Percentiles rank a stretch among this genome's conserved stretches.
These are phyloP conservation scores for Phytomonas francai DNA, from an alignment of 208 protist species.

Conservation along the genomic window DNA sequence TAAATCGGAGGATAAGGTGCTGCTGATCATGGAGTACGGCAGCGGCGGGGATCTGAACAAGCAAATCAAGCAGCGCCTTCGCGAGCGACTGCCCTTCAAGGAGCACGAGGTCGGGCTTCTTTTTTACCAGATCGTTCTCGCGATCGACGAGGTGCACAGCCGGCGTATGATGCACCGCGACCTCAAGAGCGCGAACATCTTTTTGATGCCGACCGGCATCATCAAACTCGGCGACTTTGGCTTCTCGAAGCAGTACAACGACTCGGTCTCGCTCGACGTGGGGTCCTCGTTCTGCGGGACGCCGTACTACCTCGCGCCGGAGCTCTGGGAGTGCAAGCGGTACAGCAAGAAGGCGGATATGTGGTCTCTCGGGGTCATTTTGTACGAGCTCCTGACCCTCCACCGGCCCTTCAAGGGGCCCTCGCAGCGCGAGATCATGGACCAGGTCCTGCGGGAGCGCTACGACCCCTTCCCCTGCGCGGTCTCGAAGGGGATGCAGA, in stretches of 20 bases:
- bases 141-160: constrained; percentile 80
- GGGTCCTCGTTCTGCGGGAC: constrained; percentile 81
- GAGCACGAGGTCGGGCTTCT: constrained; percentile 81
- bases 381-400: constrained; percentile 82
- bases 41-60: constrained; percentile 83
- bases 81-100: constrained; percentile 62
- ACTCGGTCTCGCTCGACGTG: constrained; percentile 72
- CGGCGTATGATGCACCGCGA: constrained; percentile 87
- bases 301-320: constrained; percentile 92
- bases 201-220: constrained; percentile 77
- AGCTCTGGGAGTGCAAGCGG: constrained; percentile 86
- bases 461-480: constrained; percentile 73
- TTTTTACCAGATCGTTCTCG: constrained; percentile 83
- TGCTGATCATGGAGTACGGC: constrained; percentile 87
- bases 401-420: constrained; percentile 83
- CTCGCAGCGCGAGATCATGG: constrained; percentile 77
- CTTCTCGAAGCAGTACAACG: constrained; percentile 76
- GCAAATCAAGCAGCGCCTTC: constrained; percentile 78
- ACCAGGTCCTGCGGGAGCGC: constrained; percentile 68
- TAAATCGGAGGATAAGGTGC: constrained; percentile 66
- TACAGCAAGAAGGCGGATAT: constrained; percentile 94
- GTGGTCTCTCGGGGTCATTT: constrained; percentile 86
- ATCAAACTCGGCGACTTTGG: constrained; percentile 90
- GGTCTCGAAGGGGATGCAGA: constrained; percentile 61
- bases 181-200: constrained; percentile 88